Evolutionary conservation across 2,329 filamentous ascomycete genomes (phyloP), one percentile per base, ranked within the genome.

Genomic region (Aspergillus cejpii): DNA sequence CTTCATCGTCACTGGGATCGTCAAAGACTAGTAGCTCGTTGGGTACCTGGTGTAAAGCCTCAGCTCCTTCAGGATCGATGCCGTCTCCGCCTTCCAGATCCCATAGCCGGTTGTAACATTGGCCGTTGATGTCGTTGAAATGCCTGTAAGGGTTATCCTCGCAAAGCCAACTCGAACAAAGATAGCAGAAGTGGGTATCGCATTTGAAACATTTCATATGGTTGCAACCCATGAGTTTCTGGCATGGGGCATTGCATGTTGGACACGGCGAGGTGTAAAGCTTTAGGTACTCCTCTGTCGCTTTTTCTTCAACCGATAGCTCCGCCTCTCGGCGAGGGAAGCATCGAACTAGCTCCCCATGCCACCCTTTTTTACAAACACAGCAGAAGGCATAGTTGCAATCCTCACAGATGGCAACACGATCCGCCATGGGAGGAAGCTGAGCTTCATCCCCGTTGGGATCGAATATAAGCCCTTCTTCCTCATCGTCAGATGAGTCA

Each of bases 161-260:
- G 44, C 84, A 78, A 33, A 98, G 75, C 85, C 87, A 97, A n/a
- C 82, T 77, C 0, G 85, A 84, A 62, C 92, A 97, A 1, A 97
- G 77, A 56, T 97, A 97, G 71, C 92, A 98, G 64, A 96, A 97
- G 65, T 97, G 91, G 2, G 87, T 85, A 41, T 84, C 76, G 72
- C 92, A 98, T 52, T 87, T 83, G 64, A 84, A 87, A 68, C 91
- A 96, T 39, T 84, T 86, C 89, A 97, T 97, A 67, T 96, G 90
- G 66, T 96, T 96, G 74, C 92, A 98, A 29, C 92, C 92, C 60
- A 87, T 82, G 1, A 85, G 87, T 73, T 98, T 98, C 63, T 95
- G 87, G 17, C 84, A 84, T 0, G 87, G 87, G 1, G 85, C 83
- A 23, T 76, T 80, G 69, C 92, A 98, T 3, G 88, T 91, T 8